These are phyloP conservation scores for Diaporthe ampelina DNA, from an alignment of 2,329 filamentous ascomycete genomes.

Conservation along the genomic window DNA sequence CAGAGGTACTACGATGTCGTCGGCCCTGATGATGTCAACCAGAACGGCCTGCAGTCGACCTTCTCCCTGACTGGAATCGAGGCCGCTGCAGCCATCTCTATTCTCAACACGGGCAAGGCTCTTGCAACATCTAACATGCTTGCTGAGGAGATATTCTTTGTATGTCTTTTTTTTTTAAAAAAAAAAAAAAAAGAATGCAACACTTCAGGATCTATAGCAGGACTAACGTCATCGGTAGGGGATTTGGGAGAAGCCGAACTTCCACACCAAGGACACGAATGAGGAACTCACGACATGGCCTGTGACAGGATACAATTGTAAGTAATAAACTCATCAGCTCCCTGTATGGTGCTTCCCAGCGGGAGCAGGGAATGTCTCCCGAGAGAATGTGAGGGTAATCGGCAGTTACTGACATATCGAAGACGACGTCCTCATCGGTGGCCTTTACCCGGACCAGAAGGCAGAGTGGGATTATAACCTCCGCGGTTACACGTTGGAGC, in stretches of 20 bases:
- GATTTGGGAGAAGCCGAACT: constrained; percentile 65
- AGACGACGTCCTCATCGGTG: constrained; percentile 65
- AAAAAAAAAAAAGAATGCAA: too few species aligned
- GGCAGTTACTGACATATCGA: constrained; percentile 41
- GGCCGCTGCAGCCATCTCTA: constrained; percentile 54
- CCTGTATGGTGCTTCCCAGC: too few species aligned
- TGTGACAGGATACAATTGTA: constrained; percentile 63
- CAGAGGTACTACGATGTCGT: constrained; percentile 67
- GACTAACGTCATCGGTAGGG: constrained; percentile 33
- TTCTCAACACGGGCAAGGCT: constrained; percentile 63
- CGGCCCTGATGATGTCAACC: constrained; percentile 53
- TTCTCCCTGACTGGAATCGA: constrained; percentile 63
- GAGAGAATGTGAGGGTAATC: neutral
- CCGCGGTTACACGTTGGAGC: constrained; percentile 63
- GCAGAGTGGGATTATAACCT: constrained; percentile 65
- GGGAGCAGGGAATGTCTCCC: too few species aligned
- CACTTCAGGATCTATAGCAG: too few species aligned
- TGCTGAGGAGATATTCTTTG: constrained; percentile 64
- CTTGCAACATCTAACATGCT: constrained; percentile 62
- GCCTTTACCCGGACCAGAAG: constrained; percentile 62
- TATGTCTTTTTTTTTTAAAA: too few species aligned
- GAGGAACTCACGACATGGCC: constrained; percentile 60
- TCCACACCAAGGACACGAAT: constrained; percentile 64
- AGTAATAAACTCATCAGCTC: neutral
- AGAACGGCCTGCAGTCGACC: constrained; percentile 66